Conservation (phyloP, 768 basidiomycete genomes). For the Leucocoprinus leucothites region DNA sequence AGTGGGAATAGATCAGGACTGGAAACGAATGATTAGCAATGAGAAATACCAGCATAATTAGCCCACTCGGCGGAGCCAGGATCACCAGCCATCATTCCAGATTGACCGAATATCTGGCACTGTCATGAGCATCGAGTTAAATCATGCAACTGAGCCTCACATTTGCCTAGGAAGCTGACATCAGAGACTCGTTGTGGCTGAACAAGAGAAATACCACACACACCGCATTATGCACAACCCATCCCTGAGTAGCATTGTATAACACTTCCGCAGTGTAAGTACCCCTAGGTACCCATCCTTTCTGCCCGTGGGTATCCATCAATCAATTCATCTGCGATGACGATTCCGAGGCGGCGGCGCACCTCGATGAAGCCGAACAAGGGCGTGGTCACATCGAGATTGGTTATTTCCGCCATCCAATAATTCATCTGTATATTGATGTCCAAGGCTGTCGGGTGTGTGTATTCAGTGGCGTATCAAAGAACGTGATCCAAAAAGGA, state of each 20-base stretch:
- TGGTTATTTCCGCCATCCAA: constrained; percentile 71
- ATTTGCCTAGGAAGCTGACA: constrained; percentile 48
- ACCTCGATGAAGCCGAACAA: constrained; percentile 72
- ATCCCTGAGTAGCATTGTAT: constrained; percentile 72
- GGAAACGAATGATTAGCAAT: neutral
- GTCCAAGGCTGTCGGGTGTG: constrained; percentile 51
- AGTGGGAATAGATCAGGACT: neutral
- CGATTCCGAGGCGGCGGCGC: neutral
- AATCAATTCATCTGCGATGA: neutral
- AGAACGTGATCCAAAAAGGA: neutral
- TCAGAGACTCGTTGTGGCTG: neutral
- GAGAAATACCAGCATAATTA: constrained; percentile 62
- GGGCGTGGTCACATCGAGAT: constrained; percentile 53
- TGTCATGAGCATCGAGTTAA: neutral
- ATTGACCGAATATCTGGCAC: constrained; percentile 69
- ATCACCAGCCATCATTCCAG: constrained; percentile 60
- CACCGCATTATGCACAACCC: constrained; percentile 78
- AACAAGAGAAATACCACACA: constrained; percentile 10
- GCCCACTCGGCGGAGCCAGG: constrained; percentile 60
- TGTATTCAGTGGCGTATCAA: neutral
- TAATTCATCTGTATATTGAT: constrained; percentile 85
- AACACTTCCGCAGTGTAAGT: constrained; percentile 59
- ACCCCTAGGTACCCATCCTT: constrained; percentile 74
- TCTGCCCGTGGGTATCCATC: constrained; percentile 31
- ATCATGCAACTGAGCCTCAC: constrained; percentile 29